Evolutionary conservation across 2,329 filamentous ascomycete species (phyloP), one percentile per base, ranked within the genome.

Genomic region (Talaromyces sp.): DNA sequence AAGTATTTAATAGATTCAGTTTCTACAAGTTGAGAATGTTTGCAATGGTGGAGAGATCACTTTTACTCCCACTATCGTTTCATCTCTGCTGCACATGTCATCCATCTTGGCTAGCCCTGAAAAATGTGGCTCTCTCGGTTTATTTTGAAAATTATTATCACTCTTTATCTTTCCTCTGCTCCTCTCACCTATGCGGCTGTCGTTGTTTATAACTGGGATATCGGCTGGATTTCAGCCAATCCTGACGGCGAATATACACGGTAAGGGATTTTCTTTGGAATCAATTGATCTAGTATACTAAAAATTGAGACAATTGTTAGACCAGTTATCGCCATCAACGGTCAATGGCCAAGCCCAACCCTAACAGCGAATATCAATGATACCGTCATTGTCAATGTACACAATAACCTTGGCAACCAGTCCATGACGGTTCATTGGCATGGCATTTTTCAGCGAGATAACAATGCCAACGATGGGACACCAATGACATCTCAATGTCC

Each of bases 361-460:
- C 84, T 95, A 84, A 90, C 65, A 85, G 86, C 42, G 64, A 91
- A 89, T 65, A 86, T 90, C 64, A 89, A 88, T 25, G 90, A 95
- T 67, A 85, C 82, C 1, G 73, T 95, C 5, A 73, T 90, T 4
- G 84, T 92, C 51, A 85, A 89, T 33, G 80, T 92, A 55, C 77
- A 85, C 65, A 93, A 93, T 66, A 80, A 83, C 28, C 84, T 88
- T 0, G 77, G 79, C 15, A 89, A 91, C 65, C 72, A 84, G 66
- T 83, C 82, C 13, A 88, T 87, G 15, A 84, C 82, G 36, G 79
- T 93, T 5, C 90, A 93, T 70, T 93, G 90, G 72, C 90, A 93
- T 66, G 90, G 90, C 11, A 81, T 93, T 63, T 91, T 86, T 69
- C 89, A 92, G 70, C 90, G 90, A 66, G 88, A 88, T 10, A 90